These are phyloP conservation scores for Boletus rubescentipes DNA, from an alignment of 768 basidiomycete genomes.

Conservation along the genomic window DNA sequence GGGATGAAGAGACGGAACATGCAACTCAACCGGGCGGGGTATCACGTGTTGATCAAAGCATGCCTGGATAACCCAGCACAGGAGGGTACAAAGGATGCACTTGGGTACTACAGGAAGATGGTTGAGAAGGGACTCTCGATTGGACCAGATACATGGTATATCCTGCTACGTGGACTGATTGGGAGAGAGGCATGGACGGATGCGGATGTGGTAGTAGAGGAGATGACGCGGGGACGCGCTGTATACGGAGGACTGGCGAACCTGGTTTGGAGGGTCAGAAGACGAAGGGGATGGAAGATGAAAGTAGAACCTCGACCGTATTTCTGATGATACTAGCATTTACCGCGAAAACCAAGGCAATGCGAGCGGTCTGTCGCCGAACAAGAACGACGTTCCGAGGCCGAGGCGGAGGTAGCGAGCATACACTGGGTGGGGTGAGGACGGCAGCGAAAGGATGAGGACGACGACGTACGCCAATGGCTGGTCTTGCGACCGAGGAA, in stretches of 20 bases:
- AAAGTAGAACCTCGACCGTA: slow-evolving; percentile 29
- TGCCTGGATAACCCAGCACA: slow-evolving; percentile 53
- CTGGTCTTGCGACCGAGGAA: slow-evolving; percentile 86
- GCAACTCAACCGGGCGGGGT: slow-evolving; percentile 59
- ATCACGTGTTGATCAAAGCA: slow-evolving; percentile 75
- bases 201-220: slow-evolving; percentile 58
- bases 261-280: slow-evolving; percentile 51
- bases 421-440: slow-evolving; percentile 49
- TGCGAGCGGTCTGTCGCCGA: slow-evolving; percentile 34
- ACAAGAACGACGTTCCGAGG: slow-evolving; percentile 61
- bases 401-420: slow-evolving; percentile 70
- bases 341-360: slow-evolving; percentile 20
- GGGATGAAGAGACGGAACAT: slow-evolving; percentile 60
- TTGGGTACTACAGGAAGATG: slow-evolving; percentile 66
- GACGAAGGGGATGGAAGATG: slow-evolving; percentile 34
- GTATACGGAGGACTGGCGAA: slow-evolving; percentile 45
- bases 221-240: slow-evolving; percentile 53
- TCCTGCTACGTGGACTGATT: slow-evolving; percentile 67
- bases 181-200: slow-evolving; percentile 56
- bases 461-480: slow-evolving; percentile 66
- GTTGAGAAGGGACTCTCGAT: slow-evolving; percentile 43
- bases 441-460: slow-evolving; percentile 1
- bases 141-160: slow-evolving; percentile 71
- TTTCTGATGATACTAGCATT: slow-evolving; percentile 17
- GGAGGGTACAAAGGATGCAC: slow-evolving; percentile 52